A percentile compares a stretch with the other conserved stretches of the same genome.
Evolutionary conservation across 495 filamentous ascomycete genomes (phyloP).

Genomic region (Tuber umbilicatum): DNA sequence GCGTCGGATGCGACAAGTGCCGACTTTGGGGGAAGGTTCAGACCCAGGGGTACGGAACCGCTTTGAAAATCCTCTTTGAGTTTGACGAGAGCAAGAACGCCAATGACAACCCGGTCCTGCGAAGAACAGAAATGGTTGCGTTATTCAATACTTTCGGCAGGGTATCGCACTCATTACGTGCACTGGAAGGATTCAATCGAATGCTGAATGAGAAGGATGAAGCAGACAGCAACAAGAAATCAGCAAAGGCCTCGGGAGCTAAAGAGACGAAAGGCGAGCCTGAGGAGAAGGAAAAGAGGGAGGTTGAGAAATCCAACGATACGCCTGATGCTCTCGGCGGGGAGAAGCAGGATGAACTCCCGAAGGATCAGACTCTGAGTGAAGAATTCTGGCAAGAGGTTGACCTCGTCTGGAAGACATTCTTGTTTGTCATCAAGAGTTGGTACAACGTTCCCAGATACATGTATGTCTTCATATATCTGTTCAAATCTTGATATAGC

Average conservation of each 20-base stretch:
- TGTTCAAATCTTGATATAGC: neutral
- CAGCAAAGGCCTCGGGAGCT: conserved; percentile 36
- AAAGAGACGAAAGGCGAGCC: neutral
- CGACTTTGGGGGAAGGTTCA: conserved; percentile 98
- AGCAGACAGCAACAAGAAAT: conserved; percentile 43
- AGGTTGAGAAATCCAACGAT: conserved; percentile 42
- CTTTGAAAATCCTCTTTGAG: conserved; percentile 91
- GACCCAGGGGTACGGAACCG: conserved; percentile 88
- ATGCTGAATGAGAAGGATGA: conserved; percentile 52
- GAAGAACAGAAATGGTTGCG: conserved; percentile 86
- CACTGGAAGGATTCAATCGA: conserved; percentile 63
- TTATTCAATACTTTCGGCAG: conserved; percentile 88
- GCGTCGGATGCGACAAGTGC: conserved; percentile 97
- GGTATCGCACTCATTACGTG: conserved; percentile 69
- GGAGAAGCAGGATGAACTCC: conserved; percentile 44
- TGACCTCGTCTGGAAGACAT: conserved; percentile 54
- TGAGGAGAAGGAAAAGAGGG: conserved; percentile 38
- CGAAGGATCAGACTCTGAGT: conserved; percentile 45
- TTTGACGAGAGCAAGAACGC: conserved; percentile 71
- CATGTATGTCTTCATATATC: conserved; percentile 52
- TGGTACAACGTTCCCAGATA: conserved; percentile 64
- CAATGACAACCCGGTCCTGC: conserved; percentile 64
- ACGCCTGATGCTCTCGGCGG: conserved; percentile 36
- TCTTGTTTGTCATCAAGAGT: conserved; percentile 58
- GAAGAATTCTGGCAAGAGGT: conserved; percentile 62